Evolutionary conservation across 2,329 filamentous ascomycete species (phyloP).

Genomic region (Ophiostoma piceae): DNA sequence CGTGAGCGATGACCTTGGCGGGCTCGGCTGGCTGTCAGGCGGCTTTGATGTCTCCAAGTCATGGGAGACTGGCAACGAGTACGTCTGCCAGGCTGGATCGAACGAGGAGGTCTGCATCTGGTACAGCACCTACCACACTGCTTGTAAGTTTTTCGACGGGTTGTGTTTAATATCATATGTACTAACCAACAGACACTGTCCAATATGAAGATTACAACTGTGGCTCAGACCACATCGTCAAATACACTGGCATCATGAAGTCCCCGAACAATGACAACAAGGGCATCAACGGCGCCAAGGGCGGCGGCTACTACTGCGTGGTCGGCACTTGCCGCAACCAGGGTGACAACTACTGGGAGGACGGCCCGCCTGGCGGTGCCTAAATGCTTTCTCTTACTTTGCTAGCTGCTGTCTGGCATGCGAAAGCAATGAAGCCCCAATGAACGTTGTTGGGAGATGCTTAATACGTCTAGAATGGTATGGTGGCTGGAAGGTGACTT

Average conservation of each 20-base stretch:
- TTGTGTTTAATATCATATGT: background rate
- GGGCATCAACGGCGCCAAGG: background rate
- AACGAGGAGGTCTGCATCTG: background rate
- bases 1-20: background rate
- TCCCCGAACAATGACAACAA: slow-evolving; percentile 14
- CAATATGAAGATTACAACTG: background rate
- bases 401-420: background rate
- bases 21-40: background rate
- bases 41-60: background rate
- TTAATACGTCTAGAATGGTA: background rate
- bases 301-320: slow-evolving; percentile 20
- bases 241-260: background rate
- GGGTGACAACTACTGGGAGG: slow-evolving; percentile 11
- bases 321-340: slow-evolving; percentile 11
- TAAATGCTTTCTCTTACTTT: background rate
- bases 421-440: too few species aligned
- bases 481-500: background rate
- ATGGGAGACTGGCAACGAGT: background rate
- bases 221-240: background rate
- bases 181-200: background rate
- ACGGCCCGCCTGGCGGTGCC: background rate
- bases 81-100: background rate
- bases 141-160: background rate
- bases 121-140: background rate
- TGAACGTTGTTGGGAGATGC: background rate